Conservation (phyloP, 1,284 basidiomycete species). For the Gymnopus androsaceus region DNA sequence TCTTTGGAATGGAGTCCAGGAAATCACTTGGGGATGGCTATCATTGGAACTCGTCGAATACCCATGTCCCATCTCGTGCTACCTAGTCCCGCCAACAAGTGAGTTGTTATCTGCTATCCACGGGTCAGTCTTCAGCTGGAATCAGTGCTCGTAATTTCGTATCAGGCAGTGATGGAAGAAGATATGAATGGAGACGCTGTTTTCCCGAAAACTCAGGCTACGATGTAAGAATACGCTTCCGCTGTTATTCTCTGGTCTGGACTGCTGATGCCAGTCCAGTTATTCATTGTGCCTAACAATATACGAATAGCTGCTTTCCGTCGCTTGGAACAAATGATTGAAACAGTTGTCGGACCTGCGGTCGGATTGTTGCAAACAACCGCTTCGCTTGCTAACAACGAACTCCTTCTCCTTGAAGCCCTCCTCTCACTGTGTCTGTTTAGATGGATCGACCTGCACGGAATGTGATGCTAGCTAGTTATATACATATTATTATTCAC, state of each 20-base stretch:
- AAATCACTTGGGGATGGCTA: slow-evolving; percentile 57
- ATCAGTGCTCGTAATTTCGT: slow-evolving; percentile 60
- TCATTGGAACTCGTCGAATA: slow-evolving; percentile 52
- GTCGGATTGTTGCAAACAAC: slow-evolving; percentile 65
- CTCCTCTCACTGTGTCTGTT: slow-evolving; percentile 70
- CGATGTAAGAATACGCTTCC: slow-evolving; percentile 46
- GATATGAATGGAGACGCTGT: slow-evolving; percentile 64
- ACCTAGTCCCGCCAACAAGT: slow-evolving; percentile 53
- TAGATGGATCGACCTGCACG: slow-evolving; percentile 67
- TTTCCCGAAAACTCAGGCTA: slow-evolving; percentile 49
- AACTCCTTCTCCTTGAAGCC: slow-evolving; percentile 59
- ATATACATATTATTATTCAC: background rate
- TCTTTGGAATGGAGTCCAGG: slow-evolving; percentile 63
- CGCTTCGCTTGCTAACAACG: slow-evolving; percentile 61
- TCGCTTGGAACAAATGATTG: slow-evolving; percentile 47
- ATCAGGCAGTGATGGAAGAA: slow-evolving; percentile 46
- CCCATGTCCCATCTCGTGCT: slow-evolving; percentile 66
- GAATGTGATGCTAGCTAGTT: slow-evolving; percentile 31
- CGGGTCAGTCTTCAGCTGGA: slow-evolving; percentile 3
- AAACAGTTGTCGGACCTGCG: slow-evolving; percentile 61
- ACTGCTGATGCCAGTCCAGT: slow-evolving; percentile 32
- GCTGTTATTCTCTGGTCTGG: slow-evolving; percentile 5
- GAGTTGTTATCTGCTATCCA: slow-evolving; percentile 21
- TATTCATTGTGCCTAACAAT: slow-evolving; percentile 44
- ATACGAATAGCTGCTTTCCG: slow-evolving; percentile 59